These are phyloP conservation scores for Carex scoparia DNA, from an alignment of 176 grass and related monocot species.

Conservation along the genomic window DNA sequence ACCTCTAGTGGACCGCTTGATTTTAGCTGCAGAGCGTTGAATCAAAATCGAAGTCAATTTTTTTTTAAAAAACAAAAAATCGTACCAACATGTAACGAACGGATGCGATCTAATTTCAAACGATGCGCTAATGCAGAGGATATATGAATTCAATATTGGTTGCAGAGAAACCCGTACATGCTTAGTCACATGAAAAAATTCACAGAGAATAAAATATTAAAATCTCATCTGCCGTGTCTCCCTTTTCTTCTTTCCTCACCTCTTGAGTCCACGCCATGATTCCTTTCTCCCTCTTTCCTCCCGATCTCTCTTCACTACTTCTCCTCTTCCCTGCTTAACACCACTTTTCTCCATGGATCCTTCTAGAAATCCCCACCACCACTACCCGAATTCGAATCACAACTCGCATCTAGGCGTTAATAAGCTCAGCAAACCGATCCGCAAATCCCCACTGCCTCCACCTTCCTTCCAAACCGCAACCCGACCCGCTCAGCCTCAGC, in stretches of 20 bases:
- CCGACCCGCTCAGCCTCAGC: slow-evolving; percentile 66
- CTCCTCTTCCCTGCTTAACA: not conserved
- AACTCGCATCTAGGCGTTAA: slow-evolving; percentile 74
- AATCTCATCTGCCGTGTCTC: not conserved
- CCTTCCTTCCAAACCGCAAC: slow-evolving; percentile 13
- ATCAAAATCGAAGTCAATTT: no score
- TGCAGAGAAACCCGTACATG: not conserved
- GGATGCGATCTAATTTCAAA: no score
- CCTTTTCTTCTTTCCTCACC: slow-evolving; percentile 11
- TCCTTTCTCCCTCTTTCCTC: not conserved
- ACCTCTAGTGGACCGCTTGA: no score
- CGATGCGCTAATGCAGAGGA: no score
- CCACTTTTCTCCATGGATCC: slow-evolving; percentile 55
- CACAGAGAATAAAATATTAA: not conserved
- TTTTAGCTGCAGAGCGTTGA: no score
- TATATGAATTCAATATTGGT: no score
- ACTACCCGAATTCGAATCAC: slow-evolving; percentile 9
- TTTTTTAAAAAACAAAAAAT: no score
- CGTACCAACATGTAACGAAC: no score
- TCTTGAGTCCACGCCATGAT: slow-evolving; percentile 16
- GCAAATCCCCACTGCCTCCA: slow-evolving; percentile 64
- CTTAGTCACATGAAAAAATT: not conserved
- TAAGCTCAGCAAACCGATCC: slow-evolving; percentile 76
- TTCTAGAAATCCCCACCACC: slow-evolving; percentile 33
- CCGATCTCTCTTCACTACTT: not conserved